Percentiles rank a stretch among this genome's conserved stretches.
Evolutionary conservation across 495 filamentous ascomycete genomes (phyloP).

Genomic region (Penicillium fimorum): DNA sequence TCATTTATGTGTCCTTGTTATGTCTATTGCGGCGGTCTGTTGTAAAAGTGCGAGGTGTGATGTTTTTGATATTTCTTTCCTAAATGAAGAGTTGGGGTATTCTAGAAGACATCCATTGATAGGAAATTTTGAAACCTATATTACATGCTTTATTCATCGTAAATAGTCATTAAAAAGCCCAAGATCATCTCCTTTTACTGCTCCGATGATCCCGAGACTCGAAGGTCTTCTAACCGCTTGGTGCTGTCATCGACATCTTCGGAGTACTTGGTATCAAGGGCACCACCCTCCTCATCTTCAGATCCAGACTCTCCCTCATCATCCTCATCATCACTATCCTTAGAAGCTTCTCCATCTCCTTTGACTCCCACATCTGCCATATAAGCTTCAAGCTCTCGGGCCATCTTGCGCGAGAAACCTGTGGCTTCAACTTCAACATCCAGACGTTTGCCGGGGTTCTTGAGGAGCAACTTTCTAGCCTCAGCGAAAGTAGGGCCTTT

Average conservation of each 20-base stretch:
- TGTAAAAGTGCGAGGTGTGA: neutral
- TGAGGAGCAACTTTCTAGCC: slow-evolving; percentile 70
- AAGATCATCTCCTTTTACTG: slow-evolving; percentile 14
- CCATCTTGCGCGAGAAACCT: slow-evolving; percentile 94
- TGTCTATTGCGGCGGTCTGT: too few relatives aligned
- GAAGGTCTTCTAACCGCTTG: slow-evolving; percentile 32
- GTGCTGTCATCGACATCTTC: slow-evolving; percentile 34
- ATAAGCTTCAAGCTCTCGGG: slow-evolving; percentile 85
- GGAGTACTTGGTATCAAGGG: slow-evolving; percentile 19
- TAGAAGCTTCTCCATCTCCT: slow-evolving; percentile 47
- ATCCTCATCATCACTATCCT: slow-evolving; percentile 30
- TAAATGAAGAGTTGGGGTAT: neutral
- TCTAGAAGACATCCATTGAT: neutral
- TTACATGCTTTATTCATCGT: slow-evolving; percentile 35
- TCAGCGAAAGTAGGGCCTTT: slow-evolving; percentile 83
- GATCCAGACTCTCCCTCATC: slow-evolving; percentile 27
- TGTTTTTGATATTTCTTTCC: neutral
- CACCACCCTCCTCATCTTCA: slow-evolving; percentile 15
- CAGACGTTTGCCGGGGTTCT: slow-evolving; percentile 62
- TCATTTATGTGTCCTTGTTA: too few relatives aligned
- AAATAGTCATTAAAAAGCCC: slow-evolving; percentile 35
- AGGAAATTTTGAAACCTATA: slow-evolving; percentile 17
- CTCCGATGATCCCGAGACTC: slow-evolving; percentile 32
- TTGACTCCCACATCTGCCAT: slow-evolving; percentile 71
- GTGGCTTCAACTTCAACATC: slow-evolving; percentile 91